These are phyloP conservation scores for Alopecurus myosuroides DNA, from an alignment of 176 grass and related monocot species.

Conservation along the genomic window DNA sequence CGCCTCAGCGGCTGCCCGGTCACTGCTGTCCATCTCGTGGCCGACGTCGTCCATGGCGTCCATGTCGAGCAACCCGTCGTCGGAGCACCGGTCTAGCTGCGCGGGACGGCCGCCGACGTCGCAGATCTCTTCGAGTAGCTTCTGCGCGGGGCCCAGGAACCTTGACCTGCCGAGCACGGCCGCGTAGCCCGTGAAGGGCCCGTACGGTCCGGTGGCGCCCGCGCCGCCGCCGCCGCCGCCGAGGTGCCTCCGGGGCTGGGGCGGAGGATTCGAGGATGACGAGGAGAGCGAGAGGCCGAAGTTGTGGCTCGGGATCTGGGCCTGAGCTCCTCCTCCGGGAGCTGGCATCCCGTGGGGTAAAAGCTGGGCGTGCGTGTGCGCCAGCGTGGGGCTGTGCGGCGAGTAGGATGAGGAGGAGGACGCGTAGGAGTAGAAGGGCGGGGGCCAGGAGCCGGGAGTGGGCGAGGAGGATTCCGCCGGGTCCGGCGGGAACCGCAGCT, in stretches of 20 bases:
- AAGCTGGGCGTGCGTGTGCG: constrained; percentile 35
- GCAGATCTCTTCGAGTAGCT: constrained; percentile 91
- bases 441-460: constrained; percentile 29
- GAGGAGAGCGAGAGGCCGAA: constrained; percentile 69
- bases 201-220: constrained; percentile 49
- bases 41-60: constrained; percentile 40
- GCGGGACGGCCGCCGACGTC: constrained; percentile 47
- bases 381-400: constrained; percentile 45
- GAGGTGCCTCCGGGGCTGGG: constrained; percentile 33
- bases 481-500: constrained; percentile 80
- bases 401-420: constrained; percentile 52
- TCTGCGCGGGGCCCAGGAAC: constrained; percentile 81
- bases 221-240: not conserved
- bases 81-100: constrained; percentile 14
- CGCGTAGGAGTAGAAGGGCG: constrained; percentile 43
- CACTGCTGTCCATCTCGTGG: constrained; percentile 37
- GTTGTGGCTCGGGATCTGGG: constrained; percentile 60
- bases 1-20: constrained; percentile 30
- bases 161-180: constrained; percentile 71
- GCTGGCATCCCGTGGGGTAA: constrained; percentile 24
- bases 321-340: constrained; percentile 23
- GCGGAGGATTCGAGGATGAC: constrained; percentile 38
- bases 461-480: constrained; percentile 22
- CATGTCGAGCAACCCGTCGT: constrained; percentile 32
- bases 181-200: constrained; percentile 89